These are phyloP conservation scores for Mortierella hygrophila DNA, from an alignment of 192 early-diverging fungal species.

Conservation along the genomic window DNA sequence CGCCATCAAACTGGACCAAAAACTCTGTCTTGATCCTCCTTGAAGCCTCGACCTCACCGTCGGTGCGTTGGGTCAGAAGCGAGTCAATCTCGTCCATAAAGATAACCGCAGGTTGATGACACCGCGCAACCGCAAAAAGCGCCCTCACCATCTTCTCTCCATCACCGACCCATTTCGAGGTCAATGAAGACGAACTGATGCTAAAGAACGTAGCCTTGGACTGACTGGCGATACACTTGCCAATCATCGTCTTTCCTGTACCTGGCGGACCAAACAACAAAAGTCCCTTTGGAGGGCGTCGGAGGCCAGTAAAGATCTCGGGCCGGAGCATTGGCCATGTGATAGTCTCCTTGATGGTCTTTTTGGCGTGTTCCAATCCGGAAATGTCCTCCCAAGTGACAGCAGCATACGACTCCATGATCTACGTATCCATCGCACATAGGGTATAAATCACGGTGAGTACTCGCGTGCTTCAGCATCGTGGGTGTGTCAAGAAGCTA, in stretches of 20 bases:
- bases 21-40: constrained; percentile 96
- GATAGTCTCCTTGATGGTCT: constrained; percentile 82
- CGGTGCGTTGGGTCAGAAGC: constrained; percentile 87
- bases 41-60: constrained; percentile 90
- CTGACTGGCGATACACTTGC: constrained; percentile 88
- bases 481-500: neutral
- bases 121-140: constrained; percentile 91
- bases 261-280: constrained; percentile 93
- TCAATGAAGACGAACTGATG: constrained; percentile 91
- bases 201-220: constrained; percentile 93
- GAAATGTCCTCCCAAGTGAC: constrained; percentile 91
- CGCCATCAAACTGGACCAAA: constrained; percentile 87
- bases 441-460: neutral
- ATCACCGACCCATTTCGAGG: constrained; percentile 96
- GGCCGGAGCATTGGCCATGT: constrained; percentile 82
- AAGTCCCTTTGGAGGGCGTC: constrained; percentile 86
- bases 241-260: constrained; percentile 91
- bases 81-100: constrained; percentile 98
- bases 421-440: constrained; percentile 34
- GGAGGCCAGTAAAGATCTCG: constrained; percentile 89
- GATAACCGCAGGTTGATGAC: constrained; percentile 88
- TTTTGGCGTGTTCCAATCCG: constrained; percentile 86
- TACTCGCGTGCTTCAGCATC: neutral
- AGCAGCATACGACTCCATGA: constrained; percentile 69
- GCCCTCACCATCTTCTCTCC: constrained; percentile 96